Evolutionary conservation across 768 basidiomycete genomes (phyloP).

Genomic region (Podaxis sp.): DNA sequence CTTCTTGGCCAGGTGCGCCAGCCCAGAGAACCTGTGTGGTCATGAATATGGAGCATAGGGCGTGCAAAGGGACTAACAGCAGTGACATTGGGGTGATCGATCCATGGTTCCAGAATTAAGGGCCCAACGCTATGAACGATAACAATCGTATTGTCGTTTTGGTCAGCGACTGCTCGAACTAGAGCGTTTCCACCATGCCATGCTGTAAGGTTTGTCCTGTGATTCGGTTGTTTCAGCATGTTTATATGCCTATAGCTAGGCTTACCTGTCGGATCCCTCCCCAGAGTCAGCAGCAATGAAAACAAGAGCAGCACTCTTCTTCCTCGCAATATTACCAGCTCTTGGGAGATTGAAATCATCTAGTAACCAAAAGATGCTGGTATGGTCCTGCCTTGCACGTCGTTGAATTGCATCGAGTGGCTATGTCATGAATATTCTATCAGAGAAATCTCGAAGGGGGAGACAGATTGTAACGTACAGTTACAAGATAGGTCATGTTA

Average conservation of each 20-base stretch:
- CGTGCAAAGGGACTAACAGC: constrained; percentile 42
- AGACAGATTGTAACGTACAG: constrained; percentile 40
- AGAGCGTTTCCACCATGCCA: constrained; percentile 75
- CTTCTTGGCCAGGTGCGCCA: constrained; percentile 63
- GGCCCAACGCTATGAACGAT: constrained; percentile 64
- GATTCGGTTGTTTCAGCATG: not conserved
- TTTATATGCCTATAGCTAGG: not conserved
- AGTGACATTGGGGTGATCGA: constrained; percentile 70
- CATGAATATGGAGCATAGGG: constrained; percentile 14
- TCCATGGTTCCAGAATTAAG: constrained; percentile 63
- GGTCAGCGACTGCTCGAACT: constrained; percentile 62
- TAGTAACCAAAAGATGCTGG: constrained; percentile 66
- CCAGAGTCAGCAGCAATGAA: constrained; percentile 85
- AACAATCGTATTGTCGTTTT: constrained; percentile 72
- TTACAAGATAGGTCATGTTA: constrained; percentile 76
- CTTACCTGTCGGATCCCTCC: constrained; percentile 72
- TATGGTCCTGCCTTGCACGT: constrained; percentile 65
- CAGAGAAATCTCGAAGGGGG: not conserved
- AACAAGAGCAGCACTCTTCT: constrained; percentile 68
- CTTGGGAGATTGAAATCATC: constrained; percentile 62
- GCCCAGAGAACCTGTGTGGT: constrained; percentile 55
- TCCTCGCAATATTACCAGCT: constrained; percentile 46
- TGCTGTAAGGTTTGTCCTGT: constrained; percentile 66
- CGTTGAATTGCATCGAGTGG: constrained; percentile 81
- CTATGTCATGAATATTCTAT: constrained; percentile 28